Evolutionary conservation across 2,329 filamentous ascomycete genomes (phyloP).

Genomic region (Talaromyces sp.): DNA sequence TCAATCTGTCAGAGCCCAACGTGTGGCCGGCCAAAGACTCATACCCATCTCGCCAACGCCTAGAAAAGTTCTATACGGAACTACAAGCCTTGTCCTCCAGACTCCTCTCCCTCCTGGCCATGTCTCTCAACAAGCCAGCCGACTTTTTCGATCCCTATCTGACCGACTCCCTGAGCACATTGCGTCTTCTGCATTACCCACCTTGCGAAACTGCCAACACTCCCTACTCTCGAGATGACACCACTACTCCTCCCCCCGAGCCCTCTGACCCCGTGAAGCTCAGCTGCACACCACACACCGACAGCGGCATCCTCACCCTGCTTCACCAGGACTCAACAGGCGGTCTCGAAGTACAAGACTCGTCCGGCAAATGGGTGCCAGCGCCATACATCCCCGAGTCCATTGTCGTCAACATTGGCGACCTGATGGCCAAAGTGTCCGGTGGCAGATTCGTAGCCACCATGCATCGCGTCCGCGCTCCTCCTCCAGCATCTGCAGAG

Average conservation of each 20-base stretch:
- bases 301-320: slow-evolving; percentile 45
- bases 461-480: slow-evolving; percentile 39
- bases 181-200: slow-evolving; percentile 44
- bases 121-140: slow-evolving; percentile 32
- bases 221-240: neutral
- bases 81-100: slow-evolving; percentile 34
- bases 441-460: slow-evolving; percentile 42
- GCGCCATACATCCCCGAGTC: slow-evolving; percentile 37
- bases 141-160: slow-evolving; percentile 39
- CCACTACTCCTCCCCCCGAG: slow-evolving; percentile 1
- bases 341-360: slow-evolving; percentile 44
- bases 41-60: slow-evolving; percentile 19
- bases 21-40: slow-evolving; percentile 29
- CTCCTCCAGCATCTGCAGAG: slow-evolving; percentile 6
- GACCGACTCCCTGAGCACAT: slow-evolving; percentile 36
- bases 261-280: slow-evolving; percentile 14
- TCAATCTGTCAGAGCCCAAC: slow-evolving; percentile 38
- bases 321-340: slow-evolving; percentile 44
- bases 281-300: slow-evolving; percentile 29
- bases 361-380: slow-evolving; percentile 35
- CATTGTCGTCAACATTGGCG: slow-evolving; percentile 43
- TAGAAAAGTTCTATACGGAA: slow-evolving; percentile 35
- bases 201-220: slow-evolving; percentile 1
- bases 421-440: slow-evolving; percentile 38
- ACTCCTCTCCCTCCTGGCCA: slow-evolving; percentile 36